A percentile compares a stretch with the other conserved stretches of the same genome.
Conservation (phyloP, 495 filamentous ascomycete species). For the Penicillium crystallinum region DNA sequence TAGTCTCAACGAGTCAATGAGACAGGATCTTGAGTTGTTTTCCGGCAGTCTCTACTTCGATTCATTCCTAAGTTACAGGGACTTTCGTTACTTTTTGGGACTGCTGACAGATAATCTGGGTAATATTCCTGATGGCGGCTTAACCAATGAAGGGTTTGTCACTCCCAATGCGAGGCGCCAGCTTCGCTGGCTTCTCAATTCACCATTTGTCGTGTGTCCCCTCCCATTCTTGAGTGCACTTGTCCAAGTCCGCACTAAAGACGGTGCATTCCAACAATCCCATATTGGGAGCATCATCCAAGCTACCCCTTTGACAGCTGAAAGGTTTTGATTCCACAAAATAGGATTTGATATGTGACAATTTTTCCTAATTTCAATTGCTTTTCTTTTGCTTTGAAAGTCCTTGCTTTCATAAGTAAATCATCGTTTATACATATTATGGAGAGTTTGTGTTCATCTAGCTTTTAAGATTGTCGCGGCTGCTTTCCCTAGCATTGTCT, state of each 20-base stretch:
- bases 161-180: neutral
- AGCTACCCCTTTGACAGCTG: neutral
- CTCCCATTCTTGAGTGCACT: neutral
- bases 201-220: neutral
- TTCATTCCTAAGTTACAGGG: conserved; percentile 45
- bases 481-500: too few relatives aligned
- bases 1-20: neutral
- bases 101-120: conserved; percentile 23
- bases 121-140: conserved; percentile 14
- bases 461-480: too few relatives aligned
- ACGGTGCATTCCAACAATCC: neutral
- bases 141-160: conserved; percentile 44
- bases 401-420: too few relatives aligned
- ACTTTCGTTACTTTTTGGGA: conserved; percentile 51
- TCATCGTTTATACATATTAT: too few relatives aligned
- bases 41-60: conserved; percentile 60
- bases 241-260: neutral
- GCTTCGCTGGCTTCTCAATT: neutral
- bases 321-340: neutral
- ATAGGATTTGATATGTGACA: too few relatives aligned
- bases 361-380: too few relatives aligned
- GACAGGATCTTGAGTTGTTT: conserved; percentile 53
- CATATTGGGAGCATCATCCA: neutral
- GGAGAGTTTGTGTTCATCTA: too few relatives aligned
- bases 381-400: too few relatives aligned